Evolutionary conservation across 2,329 filamentous ascomycete species (phyloP).

Genomic region (Hymenoscyphus fraxineus): DNA sequence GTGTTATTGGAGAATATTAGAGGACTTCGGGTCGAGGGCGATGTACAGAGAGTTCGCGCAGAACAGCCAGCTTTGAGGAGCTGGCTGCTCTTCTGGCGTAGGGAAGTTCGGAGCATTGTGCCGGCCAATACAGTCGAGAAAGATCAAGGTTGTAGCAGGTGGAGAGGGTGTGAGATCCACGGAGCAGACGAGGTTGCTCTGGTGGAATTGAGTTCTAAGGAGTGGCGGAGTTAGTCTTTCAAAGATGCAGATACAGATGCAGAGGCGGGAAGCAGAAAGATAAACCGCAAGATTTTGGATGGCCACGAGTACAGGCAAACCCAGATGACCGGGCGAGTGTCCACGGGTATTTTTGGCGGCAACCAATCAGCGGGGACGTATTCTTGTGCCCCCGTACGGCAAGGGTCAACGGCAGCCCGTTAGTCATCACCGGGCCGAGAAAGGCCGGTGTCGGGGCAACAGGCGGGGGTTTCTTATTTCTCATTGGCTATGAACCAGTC

Average conservation of each 20-base stretch:
- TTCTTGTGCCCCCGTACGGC: neutral
- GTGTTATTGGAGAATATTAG: conserved; percentile 37
- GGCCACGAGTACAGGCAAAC: conserved; percentile 6
- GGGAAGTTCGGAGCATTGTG: conserved; percentile 69
- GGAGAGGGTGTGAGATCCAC: neutral
- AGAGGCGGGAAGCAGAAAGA: neutral
- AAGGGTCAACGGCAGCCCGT: neutral
- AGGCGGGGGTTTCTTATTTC: neutral
- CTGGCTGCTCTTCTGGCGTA: conserved; percentile 62
- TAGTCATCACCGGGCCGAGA: neutral
- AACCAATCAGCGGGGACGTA: neutral
- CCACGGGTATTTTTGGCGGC: conserved; percentile 2
- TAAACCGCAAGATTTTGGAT: conserved; percentile 11
- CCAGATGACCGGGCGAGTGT: conserved; percentile 16
- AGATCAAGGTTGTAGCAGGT: conserved; percentile 8
- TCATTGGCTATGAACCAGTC: neutral
- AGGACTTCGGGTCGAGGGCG: conserved; percentile 39
- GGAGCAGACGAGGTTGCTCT: conserved; percentile 8
- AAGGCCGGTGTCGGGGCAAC: neutral
- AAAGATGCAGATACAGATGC: conserved; percentile 1
- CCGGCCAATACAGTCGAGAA: conserved; percentile 37
- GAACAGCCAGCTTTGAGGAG: conserved; percentile 54
- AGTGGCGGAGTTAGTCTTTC: conserved; percentile 49
- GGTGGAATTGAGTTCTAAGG: conserved; percentile 33
- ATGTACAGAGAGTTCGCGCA: conserved; percentile 28